Base-by-base conservation (phyloP, 768 basidiomycete species). In the Lactarius evosmus region DNA sequence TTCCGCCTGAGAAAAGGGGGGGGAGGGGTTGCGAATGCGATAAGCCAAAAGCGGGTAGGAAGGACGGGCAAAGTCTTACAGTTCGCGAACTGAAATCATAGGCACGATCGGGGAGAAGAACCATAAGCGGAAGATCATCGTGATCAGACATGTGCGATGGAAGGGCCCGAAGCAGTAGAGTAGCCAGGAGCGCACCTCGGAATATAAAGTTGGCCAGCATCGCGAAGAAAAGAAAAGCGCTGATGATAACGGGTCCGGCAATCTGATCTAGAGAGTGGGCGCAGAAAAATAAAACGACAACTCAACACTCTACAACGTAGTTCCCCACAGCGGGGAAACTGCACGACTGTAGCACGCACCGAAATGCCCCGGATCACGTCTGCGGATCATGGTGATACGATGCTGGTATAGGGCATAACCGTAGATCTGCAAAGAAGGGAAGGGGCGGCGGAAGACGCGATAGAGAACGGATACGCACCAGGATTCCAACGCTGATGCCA, bases 351-450 rank as follows among this genome's bases (percentile, higher is more conserved):
- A 19, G 32, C 17, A 66, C 69, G 51, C 60, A 97, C 95, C 95
- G 68, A 97, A 97, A 70, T 90, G 86, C 0, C 92, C 90, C 30
- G 93, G 88, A 75, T 94, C 91, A 53, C 95, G 81, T 66, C 87
- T 84, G 14, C 90, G 88, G 66, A 99, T 98, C 86, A 94, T 88
- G 53, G 88, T 88, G 59, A 98, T 85, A 51, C 97, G 85, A 64
- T 86, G 82, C 73, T 98, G 92, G 72, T 96, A 98, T 49, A 98
- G 75, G 1, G 74, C 75, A 74, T 91, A 97, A 0, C 91, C 93
- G 73, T 98, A 99, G 2, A 92, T 73, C 89, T 95, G 61, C 5
- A 22, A 1, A 33, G 22, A 9, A 46, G 14, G 6, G 53, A 63
- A 46, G 36, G 11, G 27, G 17, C 3, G 4, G 27, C 1, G 5